Percentiles rank a stretch among this genome's conserved stretches.
Evolutionary conservation across 352 stramenopile species (phyloP).

Genomic region (Pythium sukuiense): DNA sequence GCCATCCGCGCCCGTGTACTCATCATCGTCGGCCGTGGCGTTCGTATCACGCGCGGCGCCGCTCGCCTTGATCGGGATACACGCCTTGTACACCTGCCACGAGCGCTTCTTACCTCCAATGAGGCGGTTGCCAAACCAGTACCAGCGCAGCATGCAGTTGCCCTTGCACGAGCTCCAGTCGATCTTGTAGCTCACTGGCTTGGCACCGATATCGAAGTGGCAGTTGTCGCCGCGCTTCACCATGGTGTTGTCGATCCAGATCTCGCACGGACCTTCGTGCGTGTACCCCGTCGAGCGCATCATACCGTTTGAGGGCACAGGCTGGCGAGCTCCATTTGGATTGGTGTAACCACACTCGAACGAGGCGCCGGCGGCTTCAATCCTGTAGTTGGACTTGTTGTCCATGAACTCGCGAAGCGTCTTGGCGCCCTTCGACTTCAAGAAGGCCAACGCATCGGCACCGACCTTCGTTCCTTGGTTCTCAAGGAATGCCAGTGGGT

Average conservation of each 20-base stretch:
- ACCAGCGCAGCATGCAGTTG: conserved; percentile 30
- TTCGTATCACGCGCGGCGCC: neutral
- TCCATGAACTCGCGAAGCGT: conserved; percentile 48
- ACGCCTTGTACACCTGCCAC: conserved; percentile 65
- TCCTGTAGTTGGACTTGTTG: conserved; percentile 36
- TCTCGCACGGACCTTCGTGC: conserved; percentile 25
- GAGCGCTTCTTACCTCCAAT: conserved; percentile 39
- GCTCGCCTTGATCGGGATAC: conserved; percentile 25
- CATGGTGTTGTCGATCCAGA: conserved; percentile 26
- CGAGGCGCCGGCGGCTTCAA: conserved; percentile 5
- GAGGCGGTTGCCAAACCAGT: conserved; percentile 29
- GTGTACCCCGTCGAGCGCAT: conserved; percentile 37
- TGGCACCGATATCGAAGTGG: conserved; percentile 27
- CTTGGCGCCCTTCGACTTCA: conserved; percentile 38
- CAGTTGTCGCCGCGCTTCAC: conserved; percentile 31
- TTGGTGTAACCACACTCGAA: conserved; percentile 28
- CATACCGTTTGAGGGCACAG: conserved; percentile 23
- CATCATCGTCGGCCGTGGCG: neutral
- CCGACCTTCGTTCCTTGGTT: conserved; percentile 43
- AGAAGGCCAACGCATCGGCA: conserved; percentile 43
- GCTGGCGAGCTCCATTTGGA: conserved; percentile 20
- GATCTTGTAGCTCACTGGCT: conserved; percentile 27
- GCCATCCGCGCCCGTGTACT: neutral
- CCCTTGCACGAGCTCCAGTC: conserved; percentile 26
- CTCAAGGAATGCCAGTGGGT: conserved; percentile 47